Evolutionary conservation across 148 eudicot genomes (phyloP), one percentile per base, ranked within the genome.

Genomic region (Silene uniflora): DNA sequence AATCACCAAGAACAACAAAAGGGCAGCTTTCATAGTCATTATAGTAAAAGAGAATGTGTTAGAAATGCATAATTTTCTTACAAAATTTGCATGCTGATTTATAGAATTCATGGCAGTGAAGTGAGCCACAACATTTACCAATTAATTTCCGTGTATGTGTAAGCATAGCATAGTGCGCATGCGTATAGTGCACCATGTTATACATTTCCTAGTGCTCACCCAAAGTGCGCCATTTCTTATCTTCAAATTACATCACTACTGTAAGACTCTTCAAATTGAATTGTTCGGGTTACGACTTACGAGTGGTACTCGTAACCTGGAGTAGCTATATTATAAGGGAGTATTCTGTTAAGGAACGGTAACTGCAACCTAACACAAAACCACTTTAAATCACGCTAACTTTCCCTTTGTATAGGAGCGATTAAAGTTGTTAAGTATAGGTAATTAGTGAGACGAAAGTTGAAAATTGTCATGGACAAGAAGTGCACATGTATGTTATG

Each of bases 181-280:
- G 80, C 76, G 25, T 76, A 72, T 19, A 72, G 6, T 55, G 68
- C 79, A 80, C 74, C 79, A 58, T 58, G 47, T 47, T 62, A 66
- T 3, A 16, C 29, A 70, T 52, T 46, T 22, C 44, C 56, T 72
- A 25, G 25, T 61, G 65, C 1, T 73, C 62, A 29, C 44, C 44
- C 47, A 25, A 76, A 81, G 80, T 81, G 80, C 83, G 56, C 77
- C 77, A 74, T 79, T 58, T 60, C 72, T 78, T 73, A 78, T 78
- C 62, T 17, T 5, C 10, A 39, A 7, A 39, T 13, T 0, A 27
- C 35, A 29, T 16, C 35, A 32, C 63, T n/a, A 29, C 25, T 32
- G 8, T 35, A 52, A 55, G 42, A 25, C 32, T 29, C 32, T 29
- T 1, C 32, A 29, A 29, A 5, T 35, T 35, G 4, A 1, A 35